Conservation (phyloP, 2,329 filamentous ascomycete species). For the Ceratocystiopsis sp. region DNA sequence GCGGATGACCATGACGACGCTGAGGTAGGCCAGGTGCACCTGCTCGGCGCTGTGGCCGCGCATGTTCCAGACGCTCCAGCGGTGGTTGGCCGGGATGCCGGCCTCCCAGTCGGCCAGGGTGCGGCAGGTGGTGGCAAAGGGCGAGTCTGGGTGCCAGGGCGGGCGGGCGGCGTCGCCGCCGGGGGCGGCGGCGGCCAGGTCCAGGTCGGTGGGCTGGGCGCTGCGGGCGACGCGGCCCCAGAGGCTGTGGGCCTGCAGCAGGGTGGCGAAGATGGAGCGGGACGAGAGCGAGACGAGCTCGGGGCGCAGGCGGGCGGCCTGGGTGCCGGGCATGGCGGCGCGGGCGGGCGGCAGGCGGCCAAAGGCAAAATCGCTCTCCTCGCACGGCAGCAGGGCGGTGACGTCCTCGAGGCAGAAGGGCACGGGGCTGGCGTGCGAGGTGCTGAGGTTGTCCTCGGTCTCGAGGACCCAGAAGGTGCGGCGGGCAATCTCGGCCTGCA, state of each 20-base stretch:
- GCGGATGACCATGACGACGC: slow-evolving; percentile 34
- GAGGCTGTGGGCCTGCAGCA: slow-evolving; percentile 36
- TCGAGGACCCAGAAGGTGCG: slow-evolving; percentile 42
- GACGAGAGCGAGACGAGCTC: slow-evolving; percentile 23
- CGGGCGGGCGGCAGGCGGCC: slow-evolving; percentile 29
- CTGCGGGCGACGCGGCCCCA: slow-evolving; percentile 35
- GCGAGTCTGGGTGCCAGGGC: slow-evolving; percentile 28
- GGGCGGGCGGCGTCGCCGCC: slow-evolving; percentile 12
- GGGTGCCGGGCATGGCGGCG: slow-evolving; percentile 36
- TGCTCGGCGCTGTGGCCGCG: slow-evolving; percentile 28
- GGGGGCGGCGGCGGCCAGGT: slow-evolving; percentile 3
- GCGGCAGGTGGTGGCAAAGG: slow-evolving; percentile 26
- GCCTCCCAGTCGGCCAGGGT: slow-evolving; percentile 30
- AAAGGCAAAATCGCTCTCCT: slow-evolving; percentile 34
- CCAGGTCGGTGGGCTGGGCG: slow-evolving; percentile 19
- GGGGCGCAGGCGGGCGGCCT: slow-evolving; percentile 28
- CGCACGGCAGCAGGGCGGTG: slow-evolving; percentile 33
- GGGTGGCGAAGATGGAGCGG: slow-evolving; percentile 37
- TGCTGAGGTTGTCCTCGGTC: slow-evolving; percentile 39
- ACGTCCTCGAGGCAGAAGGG: slow-evolving; percentile 34
- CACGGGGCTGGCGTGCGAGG: slow-evolving; percentile 31
- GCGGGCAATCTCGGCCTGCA: slow-evolving; percentile 35
- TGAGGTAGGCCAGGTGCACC: slow-evolving; percentile 35
- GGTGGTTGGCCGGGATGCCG: slow-evolving; percentile 28
- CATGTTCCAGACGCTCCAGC: slow-evolving; percentile 26